Evolutionary conservation across 164 flowering plant genomes (phyloP).

Genomic region (Pachysandra terminalis): DNA sequence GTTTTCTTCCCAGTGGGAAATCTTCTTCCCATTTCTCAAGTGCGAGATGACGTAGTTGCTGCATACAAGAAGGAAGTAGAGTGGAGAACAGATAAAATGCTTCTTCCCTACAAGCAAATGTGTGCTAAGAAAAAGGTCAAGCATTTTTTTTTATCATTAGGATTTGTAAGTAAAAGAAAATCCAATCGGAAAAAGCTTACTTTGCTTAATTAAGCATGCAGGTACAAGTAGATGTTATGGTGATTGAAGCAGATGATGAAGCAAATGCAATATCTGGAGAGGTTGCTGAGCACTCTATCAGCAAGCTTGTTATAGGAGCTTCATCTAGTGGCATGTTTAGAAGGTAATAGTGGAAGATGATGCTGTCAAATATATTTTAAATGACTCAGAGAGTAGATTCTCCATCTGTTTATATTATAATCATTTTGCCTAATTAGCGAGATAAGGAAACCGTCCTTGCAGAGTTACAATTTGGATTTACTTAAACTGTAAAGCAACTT

Average conservation of each 20-base stretch:
- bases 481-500: too few relatives aligned
- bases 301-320: conserved; percentile 72
- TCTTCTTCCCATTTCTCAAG: conserved; percentile 58
- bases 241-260: conserved; percentile 75
- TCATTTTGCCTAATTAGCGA: too few relatives aligned
- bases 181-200: conserved; percentile 4
- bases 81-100: conserved; percentile 51
- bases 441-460: too few relatives aligned
- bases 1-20: conserved; percentile 62
- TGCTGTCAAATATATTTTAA: background rate
- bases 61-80: conserved; percentile 66
- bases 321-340: conserved; percentile 51
- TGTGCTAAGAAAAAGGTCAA: conserved; percentile 52
- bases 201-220: conserved; percentile 20
- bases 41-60: conserved; percentile 61
- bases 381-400: too few relatives aligned
- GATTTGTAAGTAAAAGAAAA: background rate
- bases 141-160: background rate
- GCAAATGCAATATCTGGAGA: conserved; percentile 57
- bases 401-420: too few relatives aligned
- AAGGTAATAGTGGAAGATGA: conserved; percentile 40
- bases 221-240: conserved; percentile 58
- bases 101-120: conserved; percentile 60
- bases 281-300: conserved; percentile 31
- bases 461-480: too few relatives aligned